Evolutionary conservation across 176 grass and related monocot species (phyloP).

Genomic region (Pontederia paniculata): DNA sequence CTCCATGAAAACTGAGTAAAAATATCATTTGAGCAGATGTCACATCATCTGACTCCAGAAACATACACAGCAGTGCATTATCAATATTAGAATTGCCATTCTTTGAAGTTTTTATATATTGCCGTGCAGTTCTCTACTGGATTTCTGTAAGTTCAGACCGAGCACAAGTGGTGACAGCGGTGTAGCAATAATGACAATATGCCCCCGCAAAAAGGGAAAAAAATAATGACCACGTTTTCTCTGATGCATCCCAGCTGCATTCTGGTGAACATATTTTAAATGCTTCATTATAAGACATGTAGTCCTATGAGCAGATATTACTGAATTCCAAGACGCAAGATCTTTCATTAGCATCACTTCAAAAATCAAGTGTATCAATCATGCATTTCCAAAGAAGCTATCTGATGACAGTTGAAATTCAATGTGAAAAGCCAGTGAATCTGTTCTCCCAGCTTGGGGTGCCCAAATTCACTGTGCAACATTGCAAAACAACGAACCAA

Average conservation of each 20-base stretch:
- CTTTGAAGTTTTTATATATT: constrained; percentile 10
- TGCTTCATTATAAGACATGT: constrained; percentile 10
- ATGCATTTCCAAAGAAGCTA: no score
- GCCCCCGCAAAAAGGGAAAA: no score
- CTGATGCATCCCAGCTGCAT: constrained; percentile 4
- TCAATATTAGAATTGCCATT: not conserved
- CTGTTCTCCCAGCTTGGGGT: no score
- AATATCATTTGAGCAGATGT: constrained; percentile 19
- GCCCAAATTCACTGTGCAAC: no score
- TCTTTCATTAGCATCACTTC: constrained; percentile 8
- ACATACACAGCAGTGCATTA: constrained; percentile 12
- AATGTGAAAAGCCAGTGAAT: no score
- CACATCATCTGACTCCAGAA: constrained; percentile 5
- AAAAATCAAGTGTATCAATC: not conserved
- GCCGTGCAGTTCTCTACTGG: constrained; percentile 19
- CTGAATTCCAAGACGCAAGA: constrained; percentile 21
- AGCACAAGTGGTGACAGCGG: constrained; percentile 7
- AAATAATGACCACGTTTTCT: no score
- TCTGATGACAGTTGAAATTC: no score
- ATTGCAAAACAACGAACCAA: no score
- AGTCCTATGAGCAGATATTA: constrained; percentile 19
- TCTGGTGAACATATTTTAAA: constrained; percentile 9
- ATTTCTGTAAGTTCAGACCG: not conserved
- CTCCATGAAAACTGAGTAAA: constrained; percentile 19
- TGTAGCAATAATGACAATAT: constrained; percentile 10